phyloP scores from a whole-genome alignment of 768 basidiomycete species.

The Kwoniella dejecticola region DNA sequence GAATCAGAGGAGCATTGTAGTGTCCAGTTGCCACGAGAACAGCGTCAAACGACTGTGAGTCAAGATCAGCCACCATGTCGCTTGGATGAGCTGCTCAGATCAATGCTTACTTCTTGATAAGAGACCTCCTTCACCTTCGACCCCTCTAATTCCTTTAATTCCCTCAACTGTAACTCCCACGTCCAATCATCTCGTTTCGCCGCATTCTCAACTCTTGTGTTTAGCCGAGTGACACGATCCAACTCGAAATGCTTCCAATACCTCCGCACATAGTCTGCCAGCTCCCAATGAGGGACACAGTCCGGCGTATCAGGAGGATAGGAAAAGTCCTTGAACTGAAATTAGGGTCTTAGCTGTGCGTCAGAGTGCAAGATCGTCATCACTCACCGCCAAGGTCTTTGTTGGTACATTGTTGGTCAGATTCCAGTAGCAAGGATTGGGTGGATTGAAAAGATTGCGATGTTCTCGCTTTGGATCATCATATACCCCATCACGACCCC shows the following conservation, averaged over 20 bases:
- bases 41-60: conserved; percentile 24
- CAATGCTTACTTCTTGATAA: conserved; percentile 29
- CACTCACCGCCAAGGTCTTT: conserved; percentile 31
- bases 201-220: conserved; percentile 61
- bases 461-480: not conserved
- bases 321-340: conserved; percentile 41
- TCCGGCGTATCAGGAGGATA: conserved; percentile 31
- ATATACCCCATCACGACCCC: conserved; percentile 2
- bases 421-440: conserved; percentile 38
- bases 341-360: no score
- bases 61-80: not conserved
- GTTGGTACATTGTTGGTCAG: conserved; percentile 43
- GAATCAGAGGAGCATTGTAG: conserved; percentile 39
- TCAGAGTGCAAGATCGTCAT: no score
- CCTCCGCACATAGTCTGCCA: conserved; percentile 57
- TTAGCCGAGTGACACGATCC: conserved; percentile 60
- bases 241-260: conserved; percentile 59
- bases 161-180: conserved; percentile 25
- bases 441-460: conserved; percentile 30
- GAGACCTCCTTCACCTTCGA: conserved; percentile 12
- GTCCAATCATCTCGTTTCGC: conserved; percentile 55
- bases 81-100: conserved; percentile 24
- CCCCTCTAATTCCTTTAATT: conserved; percentile 19
- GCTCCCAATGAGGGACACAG: conserved; percentile 52
- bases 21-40: conserved; percentile 42